Percentiles rank a stretch among this genome's conserved stretches.
phyloP scores from a whole-genome alignment of 768 basidiomycete species.

The Xanthoconium stramineum region DNA sequence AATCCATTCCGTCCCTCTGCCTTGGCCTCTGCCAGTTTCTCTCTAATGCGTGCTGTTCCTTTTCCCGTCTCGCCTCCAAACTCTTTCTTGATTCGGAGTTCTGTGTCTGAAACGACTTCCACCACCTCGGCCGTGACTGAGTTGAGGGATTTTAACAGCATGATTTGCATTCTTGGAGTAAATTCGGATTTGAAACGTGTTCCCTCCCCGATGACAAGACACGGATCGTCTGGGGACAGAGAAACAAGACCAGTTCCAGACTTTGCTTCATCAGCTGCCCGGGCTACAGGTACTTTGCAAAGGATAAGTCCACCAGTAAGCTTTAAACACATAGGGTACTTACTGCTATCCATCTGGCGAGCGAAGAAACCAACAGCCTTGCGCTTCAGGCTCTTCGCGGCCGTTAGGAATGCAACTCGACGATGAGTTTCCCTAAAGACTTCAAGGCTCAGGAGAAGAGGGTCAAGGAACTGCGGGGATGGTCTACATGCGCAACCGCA shows the following conservation, averaged over 20 bases:
- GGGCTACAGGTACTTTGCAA: conserved; percentile 79
- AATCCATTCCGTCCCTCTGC: conserved; percentile 58
- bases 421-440: conserved; percentile 82
- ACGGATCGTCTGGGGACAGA: conserved; percentile 73
- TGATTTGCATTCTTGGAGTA: conserved; percentile 74
- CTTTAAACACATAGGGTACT: conserved; percentile 19
- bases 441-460: conserved; percentile 78
- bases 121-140: conserved; percentile 79
- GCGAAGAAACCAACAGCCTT: conserved; percentile 79
- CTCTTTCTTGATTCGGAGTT: conserved; percentile 80
- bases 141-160: conserved; percentile 78
- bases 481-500: conserved; percentile 12
- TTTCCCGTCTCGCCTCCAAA: conserved; percentile 82
- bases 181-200: conserved; percentile 79
- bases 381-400: conserved; percentile 84
- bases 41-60: conserved; percentile 61
- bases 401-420: conserved; percentile 81
- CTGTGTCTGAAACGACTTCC: conserved; percentile 85
- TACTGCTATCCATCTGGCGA: conserved; percentile 85
- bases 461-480: conserved; percentile 79
- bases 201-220: conserved; percentile 75
- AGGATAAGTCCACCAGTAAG: conserved; percentile 7
- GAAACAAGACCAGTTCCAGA: conserved; percentile 69
- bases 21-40: conserved; percentile 60
- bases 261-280: conserved; percentile 84